Evolutionary conservation across 2,329 filamentous ascomycete species (phyloP).

Genomic region (Xylariales sp.): DNA sequence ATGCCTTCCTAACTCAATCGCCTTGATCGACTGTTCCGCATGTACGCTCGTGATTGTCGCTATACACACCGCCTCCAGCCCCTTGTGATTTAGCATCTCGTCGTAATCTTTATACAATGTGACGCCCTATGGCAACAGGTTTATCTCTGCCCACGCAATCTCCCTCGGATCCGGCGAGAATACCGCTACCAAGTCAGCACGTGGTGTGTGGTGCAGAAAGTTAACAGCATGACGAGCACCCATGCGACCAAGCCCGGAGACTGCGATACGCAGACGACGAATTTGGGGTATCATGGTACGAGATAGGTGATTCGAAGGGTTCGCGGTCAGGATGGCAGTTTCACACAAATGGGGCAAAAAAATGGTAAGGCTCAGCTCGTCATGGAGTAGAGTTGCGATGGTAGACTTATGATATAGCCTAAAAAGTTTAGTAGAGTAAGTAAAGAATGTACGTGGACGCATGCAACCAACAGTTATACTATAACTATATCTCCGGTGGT

Average conservation of each 20-base stretch:
- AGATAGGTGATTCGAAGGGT: too few species aligned
- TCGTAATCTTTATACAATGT: conserved; percentile 50
- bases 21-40: conserved; percentile 51
- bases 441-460: too few species aligned
- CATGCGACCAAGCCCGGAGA: conserved; percentile 7
- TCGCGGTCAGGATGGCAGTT: too few species aligned
- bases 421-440: too few species aligned
- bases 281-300: conserved; percentile 3
- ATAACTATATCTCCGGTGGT: too few species aligned
- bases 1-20: conserved; percentile 49
- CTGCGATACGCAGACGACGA: conserved; percentile 1
- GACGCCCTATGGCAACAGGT: conserved; percentile 47
- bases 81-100: conserved; percentile 50
- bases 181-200: conserved; percentile 2
- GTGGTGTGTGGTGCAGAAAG: conserved; percentile 4
- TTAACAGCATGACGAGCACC: conserved; percentile 6
- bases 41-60: conserved; percentile 43
- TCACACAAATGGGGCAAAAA: too few species aligned
- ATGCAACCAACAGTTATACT: too few species aligned
- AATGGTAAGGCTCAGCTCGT: too few species aligned
- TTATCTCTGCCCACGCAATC: conserved; percentile 40
- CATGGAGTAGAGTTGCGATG: too few species aligned
- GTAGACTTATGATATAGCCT: too few species aligned
- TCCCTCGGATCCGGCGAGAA: conserved; percentile 5
- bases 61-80: conserved; percentile 38